Base-by-base conservation (phyloP, 2,329 filamentous ascomycete genomes). In the Endoconidiophora polonica region DNA sequence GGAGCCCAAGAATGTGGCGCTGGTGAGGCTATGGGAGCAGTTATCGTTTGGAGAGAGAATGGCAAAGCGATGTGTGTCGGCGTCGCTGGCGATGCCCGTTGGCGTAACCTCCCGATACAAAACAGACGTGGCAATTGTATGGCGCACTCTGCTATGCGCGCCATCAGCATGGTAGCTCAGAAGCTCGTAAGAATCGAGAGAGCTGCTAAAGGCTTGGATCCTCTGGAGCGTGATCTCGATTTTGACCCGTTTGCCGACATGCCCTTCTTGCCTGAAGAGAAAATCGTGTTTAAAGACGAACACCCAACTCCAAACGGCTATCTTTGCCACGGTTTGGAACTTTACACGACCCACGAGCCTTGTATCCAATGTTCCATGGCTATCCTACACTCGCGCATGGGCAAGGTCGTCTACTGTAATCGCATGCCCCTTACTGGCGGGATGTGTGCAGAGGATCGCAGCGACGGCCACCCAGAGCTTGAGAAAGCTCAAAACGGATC, bases 361-460 rank as follows among this genome's bases (percentile, higher is more conserved):
- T 98, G 91, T 62, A 76, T 94, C 54, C 93, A 94, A 76, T 98
- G 91, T 66, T 86, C 84, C 36, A 96, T 96, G 91, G 91, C 86
- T 1, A 83, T 96, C 57, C 72, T 96, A 20, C 88, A 96, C 62
- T 95, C 90, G 6, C 78, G 91, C 46, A 94, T 98, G 72, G 81
- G 85, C 42, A 80, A 83, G 48, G 83, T 88, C 47, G 74, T 94
- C 38, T 94, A 94, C 65, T 78, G 77, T 55, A 73, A 79, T 55
- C 76, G 84, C 50, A 91, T 94, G 83, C 74, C 76, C 44, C 68
- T 77, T 55, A 93, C 84, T 10, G 90, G 90, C 46, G 88, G 86
- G 41, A 71, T 95, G 66, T 83, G 81, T 58, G 81, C 86, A 20
- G 86, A 94, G 63, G 74, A 78, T 61, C 74, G 75, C 57, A 69